Conservation (phyloP, 306 rosid species). For the Vigna nakashimae region DNA sequence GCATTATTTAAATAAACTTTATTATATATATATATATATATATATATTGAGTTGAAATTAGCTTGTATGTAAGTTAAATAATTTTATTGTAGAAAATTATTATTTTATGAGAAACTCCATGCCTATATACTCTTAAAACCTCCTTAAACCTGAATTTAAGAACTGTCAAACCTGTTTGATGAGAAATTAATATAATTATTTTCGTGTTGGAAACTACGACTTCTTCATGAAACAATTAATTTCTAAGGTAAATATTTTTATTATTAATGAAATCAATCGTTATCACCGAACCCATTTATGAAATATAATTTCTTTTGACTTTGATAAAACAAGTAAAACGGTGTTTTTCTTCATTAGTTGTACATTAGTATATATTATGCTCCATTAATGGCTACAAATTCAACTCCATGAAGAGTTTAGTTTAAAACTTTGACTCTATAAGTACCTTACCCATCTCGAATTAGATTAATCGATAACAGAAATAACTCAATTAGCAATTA, state of each 20-base stretch:
- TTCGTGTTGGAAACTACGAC: no score
- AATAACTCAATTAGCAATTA: not conserved
- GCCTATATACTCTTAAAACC: no score
- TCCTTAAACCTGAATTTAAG: no score
- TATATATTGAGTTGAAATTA: no score
- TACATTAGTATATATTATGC: not conserved
- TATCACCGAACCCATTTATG: slow-evolving; percentile 8
- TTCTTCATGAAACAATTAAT: not conserved
- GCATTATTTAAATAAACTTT: no score
- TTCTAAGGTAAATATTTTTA: not conserved
- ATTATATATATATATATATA: no score
- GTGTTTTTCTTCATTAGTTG: not conserved
- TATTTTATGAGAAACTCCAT: no score
- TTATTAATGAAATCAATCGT: not conserved
- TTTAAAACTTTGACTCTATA: slow-evolving; percentile 23
- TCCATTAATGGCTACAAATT: not conserved
- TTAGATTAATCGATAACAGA: slow-evolving; percentile 8
- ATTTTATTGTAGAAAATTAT: no score
- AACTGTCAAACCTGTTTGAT: no score
- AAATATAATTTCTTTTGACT: slow-evolving; percentile 23
- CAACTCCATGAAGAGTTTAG: not conserved
- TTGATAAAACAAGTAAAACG: slow-evolving; percentile 18
- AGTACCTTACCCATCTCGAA: not conserved
- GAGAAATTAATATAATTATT: no score
- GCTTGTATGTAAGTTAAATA: no score